These are phyloP conservation scores for Vaccinium darrowii DNA, from an alignment of 148 eudicot genomes.

Conservation along the genomic window DNA sequence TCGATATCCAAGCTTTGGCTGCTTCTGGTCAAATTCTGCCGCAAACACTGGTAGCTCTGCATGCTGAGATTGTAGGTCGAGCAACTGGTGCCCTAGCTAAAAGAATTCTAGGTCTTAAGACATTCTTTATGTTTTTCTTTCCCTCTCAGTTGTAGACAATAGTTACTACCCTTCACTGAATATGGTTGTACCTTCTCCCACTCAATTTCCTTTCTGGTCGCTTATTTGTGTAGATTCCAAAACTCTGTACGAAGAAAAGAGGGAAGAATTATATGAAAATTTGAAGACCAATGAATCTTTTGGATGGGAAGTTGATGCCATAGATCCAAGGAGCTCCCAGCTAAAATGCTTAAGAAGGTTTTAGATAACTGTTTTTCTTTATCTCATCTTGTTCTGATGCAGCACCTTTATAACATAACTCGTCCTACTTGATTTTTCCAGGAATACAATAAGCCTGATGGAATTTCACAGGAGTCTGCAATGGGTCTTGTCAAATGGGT, in stretches of 20 bases:
- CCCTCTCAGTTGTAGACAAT: not conserved
- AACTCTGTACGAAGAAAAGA: slow-evolving; percentile 90
- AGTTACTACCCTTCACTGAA: not conserved
- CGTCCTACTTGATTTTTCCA: slow-evolving; percentile 27
- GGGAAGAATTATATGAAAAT: slow-evolving; percentile 86
- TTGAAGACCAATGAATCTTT: slow-evolving; percentile 77
- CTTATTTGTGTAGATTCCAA: slow-evolving; percentile 66
- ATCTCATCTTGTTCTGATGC: not conserved
- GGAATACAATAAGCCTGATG: slow-evolving; percentile 91
- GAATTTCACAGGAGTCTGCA: slow-evolving; percentile 95
- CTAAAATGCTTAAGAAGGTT: slow-evolving; percentile 91
- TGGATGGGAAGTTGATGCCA: slow-evolving; percentile 96
- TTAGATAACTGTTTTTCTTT: slow-evolving; percentile 23
- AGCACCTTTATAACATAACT: slow-evolving; percentile 2
- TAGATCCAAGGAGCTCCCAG: slow-evolving; percentile 93
- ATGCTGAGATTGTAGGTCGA: slow-evolving; percentile 51
- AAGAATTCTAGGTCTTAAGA: not conserved
- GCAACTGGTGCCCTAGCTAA: slow-evolving; percentile 25
- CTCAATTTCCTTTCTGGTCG: slow-evolving; percentile 2
- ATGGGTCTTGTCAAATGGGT: slow-evolving; percentile 77
- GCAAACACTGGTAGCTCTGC: slow-evolving; percentile 45
- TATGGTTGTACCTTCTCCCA: not conserved
- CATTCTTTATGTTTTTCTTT: not conserved
- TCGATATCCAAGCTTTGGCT: slow-evolving; percentile 47
- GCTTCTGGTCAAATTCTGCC: slow-evolving; percentile 52